Conservation (phyloP, 352 stramenopile genomes). For the Globisporangium barbulae region DNA sequence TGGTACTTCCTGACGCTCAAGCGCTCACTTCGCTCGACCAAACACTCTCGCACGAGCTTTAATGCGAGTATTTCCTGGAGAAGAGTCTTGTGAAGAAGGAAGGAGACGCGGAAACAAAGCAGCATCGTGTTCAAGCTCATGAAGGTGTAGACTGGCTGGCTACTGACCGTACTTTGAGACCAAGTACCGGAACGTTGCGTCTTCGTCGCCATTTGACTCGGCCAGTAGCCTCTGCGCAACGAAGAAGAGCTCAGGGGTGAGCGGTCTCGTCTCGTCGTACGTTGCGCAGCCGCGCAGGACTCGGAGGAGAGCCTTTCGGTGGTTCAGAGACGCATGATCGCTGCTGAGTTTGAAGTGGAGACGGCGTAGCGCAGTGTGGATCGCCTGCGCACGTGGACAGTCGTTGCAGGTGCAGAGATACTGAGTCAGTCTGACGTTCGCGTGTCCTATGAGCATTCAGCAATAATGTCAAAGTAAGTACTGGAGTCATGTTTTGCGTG, state of each 20-base stretch:
- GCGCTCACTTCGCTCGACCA: neutral
- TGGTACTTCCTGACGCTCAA: neutral
- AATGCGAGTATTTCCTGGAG: too few relatives aligned
- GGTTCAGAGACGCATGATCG: neutral
- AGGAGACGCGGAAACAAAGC: neutral
- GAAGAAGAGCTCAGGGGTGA: constrained; percentile 37
- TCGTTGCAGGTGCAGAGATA: constrained; percentile 62
- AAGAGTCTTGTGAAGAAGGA: neutral
- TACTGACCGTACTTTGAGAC: constrained; percentile 18
- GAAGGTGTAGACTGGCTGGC: neutral
- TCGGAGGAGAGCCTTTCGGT: constrained; percentile 32
- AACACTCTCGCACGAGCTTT: neutral
- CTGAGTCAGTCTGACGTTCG: constrained; percentile 14
- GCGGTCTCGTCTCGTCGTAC: constrained; percentile 64
- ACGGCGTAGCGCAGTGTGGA: constrained; percentile 38
- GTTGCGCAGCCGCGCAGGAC: constrained; percentile 61
- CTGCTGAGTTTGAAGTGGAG: constrained; percentile 30
- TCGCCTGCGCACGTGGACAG: constrained; percentile 47
- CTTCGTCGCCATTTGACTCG: constrained; percentile 40
- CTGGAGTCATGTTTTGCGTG: neutral
- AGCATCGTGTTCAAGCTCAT: neutral
- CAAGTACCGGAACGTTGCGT: constrained; percentile 56
- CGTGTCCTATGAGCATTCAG: neutral
- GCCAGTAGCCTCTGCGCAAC: constrained; percentile 49
- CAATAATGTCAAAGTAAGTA: neutral